Evolutionary conservation across 805 yeast species (phyloP).

Genomic region (Schwanniomyces sp.): DNA sequence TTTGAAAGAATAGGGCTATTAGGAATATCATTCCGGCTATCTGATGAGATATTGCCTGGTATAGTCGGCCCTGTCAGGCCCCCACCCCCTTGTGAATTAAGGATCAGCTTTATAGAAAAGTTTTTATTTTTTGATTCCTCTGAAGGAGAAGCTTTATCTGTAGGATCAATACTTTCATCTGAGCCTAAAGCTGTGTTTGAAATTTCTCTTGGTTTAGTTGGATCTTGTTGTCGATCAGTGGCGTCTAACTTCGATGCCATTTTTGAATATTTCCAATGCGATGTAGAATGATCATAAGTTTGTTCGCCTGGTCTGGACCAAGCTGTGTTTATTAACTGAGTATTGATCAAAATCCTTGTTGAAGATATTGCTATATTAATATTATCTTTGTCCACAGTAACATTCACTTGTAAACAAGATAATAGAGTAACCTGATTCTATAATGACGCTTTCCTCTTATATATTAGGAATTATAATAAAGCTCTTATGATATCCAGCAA

Average conservation of each 20-base stretch:
- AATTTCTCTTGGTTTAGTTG: neutral
- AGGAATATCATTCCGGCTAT: neutral
- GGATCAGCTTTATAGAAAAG: conserved; percentile 4
- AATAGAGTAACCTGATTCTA: neutral
- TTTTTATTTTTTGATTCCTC: neutral
- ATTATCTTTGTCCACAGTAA: neutral
- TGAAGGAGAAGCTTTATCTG: neutral
- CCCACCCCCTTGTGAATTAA: neutral
- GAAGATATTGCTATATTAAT: neutral
- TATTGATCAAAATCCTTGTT: neutral
- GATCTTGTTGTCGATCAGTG: neutral
- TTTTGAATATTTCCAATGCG: neutral
- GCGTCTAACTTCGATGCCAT: neutral
- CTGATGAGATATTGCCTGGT: neutral
- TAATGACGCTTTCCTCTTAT: neutral
- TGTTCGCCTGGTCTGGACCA: neutral
- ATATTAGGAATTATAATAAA: too few relatives aligned
- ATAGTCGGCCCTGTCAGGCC: neutral
- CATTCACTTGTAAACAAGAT: neutral
- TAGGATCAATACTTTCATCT: neutral
- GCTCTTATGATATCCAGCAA: too few relatives aligned
- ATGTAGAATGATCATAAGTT: neutral
- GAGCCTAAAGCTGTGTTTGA: neutral
- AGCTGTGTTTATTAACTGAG: neutral
- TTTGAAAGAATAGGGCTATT: neutral